These are phyloP conservation scores for Pichia scutulata DNA, from an alignment of 805 yeast species.

Conservation along the genomic window DNA sequence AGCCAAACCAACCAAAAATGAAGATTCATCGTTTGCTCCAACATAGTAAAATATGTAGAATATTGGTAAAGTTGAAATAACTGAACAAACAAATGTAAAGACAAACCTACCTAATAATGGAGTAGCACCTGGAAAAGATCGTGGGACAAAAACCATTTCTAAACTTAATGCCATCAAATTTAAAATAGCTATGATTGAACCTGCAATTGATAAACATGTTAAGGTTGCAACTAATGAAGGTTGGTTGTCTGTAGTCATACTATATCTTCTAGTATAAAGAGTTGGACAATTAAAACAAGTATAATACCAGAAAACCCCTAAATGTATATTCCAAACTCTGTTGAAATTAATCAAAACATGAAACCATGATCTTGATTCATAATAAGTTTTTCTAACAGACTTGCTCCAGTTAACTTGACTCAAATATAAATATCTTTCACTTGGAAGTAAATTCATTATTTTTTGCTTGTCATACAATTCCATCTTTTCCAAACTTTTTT, in stretches of 20 bases:
- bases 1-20: constrained; percentile 37
- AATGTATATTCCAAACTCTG: constrained; percentile 73
- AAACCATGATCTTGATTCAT: constrained; percentile 68
- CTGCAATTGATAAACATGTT: constrained; percentile 60
- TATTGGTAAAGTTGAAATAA: constrained; percentile 43
- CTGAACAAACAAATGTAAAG: constrained; percentile 34
- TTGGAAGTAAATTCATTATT: constrained; percentile 46
- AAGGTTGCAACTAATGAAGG: constrained; percentile 52
- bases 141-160: constrained; percentile 60
- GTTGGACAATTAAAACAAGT: constrained; percentile 63
- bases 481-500: constrained; percentile 56
- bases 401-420: constrained; percentile 56
- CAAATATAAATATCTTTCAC: constrained; percentile 49
- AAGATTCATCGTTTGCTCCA: constrained; percentile 28
- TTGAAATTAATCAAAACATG: constrained; percentile 69
- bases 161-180: constrained; percentile 48
- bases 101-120: constrained; percentile 44
- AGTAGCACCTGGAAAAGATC: constrained; percentile 66
- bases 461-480: constrained; percentile 33
- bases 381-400: constrained; percentile 67
- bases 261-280: constrained; percentile 53
- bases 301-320: constrained; percentile 70
- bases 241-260: constrained; percentile 44
- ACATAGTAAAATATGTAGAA: constrained; percentile 39
- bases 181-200: constrained; percentile 50